phyloP scores from a whole-genome alignment of 208 protist species.

The Naegleria gruberi region DNA sequence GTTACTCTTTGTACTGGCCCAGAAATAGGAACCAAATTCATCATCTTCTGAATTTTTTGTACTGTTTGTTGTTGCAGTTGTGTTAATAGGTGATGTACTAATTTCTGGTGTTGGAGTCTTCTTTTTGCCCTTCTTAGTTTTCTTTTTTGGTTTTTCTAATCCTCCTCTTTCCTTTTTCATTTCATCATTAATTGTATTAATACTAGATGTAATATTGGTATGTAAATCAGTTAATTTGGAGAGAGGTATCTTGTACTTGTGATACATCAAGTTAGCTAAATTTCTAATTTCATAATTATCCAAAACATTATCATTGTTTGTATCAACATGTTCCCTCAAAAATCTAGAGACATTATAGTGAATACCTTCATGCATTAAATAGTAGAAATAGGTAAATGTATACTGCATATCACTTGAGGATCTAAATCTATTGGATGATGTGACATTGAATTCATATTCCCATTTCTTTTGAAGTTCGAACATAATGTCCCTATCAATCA shows the following conservation, averaged over 20 bases:
- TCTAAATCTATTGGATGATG: conserved; percentile 51
- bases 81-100: too few species aligned
- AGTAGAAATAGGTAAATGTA: conserved; percentile 65
- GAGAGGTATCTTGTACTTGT: not conserved
- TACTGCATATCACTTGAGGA: conserved; percentile 59
- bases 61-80: too few species aligned
- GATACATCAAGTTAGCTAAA: not conserved
- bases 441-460: conserved; percentile 48
- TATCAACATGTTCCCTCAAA: conserved; percentile 32
- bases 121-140: too few species aligned
- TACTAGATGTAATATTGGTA: not conserved
- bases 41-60: not conserved
- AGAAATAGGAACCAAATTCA: not conserved
- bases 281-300: conserved; percentile 37
- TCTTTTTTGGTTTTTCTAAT: too few species aligned
- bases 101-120: too few species aligned
- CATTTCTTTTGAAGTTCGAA: conserved; percentile 48
- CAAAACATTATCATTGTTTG: conserved; percentile 31
- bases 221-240: not conserved
- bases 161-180: not conserved
- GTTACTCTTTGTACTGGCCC: not conserved
- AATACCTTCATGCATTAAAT: conserved; percentile 43
- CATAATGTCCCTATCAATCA: conserved; percentile 59
- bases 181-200: not conserved
- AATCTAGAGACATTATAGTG: conserved; percentile 12